Evolutionary conservation across 1,284 basidiomycete species (phyloP), one percentile per base, ranked within the genome.

Genomic region (Naganishia cerealis): DNA sequence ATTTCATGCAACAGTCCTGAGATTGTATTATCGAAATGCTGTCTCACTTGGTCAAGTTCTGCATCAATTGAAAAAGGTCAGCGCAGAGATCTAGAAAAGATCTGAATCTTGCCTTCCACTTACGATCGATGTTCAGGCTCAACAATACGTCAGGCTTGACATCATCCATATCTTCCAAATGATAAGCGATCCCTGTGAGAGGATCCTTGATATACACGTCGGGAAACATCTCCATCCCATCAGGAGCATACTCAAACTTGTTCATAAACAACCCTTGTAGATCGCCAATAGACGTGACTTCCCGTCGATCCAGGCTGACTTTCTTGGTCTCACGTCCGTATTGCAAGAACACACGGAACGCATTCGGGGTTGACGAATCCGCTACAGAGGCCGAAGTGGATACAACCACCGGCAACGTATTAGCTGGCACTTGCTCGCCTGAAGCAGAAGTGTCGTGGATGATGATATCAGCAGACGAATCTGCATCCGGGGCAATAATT

Each of bases 31-130:
- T 98, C 95, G 72, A 99, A 94, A 76, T 99, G 95, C 76, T 96
- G 93, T 79, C 96, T 97, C 78, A 99, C 95, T 80, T 99, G 95
- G 80, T 98, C 95, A 65, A 99, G 87, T 15, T 93, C 93, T 96
- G 75, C n/a, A 3, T 40, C 58, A 59, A 56, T 67, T 70, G 38
- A 48, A 50, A 71, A 65, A 65, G 46, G 21, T 68, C 43, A 71
- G 65, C 29, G 12, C n/a, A 26, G 4, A 24, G n/a, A 16, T 18
- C 33, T 33, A 33, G 29, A 38, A 6, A 24, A 65, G 7, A 29
- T 2, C 36, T 26, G 26, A 59, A 21, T 26, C 57, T 18, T 50
- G 43, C 26, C 54, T 50, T 26, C 9, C 3, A 84, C 93, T 82
- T 80, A 96, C 94, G 92, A 84, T 98, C 94, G 72, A 99, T 94